Percentiles rank a stretch among this genome's conserved stretches.
These are phyloP conservation scores for Papiliotrema laurentii DNA, from an alignment of 1,284 basidiomycete species.

Conservation along the genomic window DNA sequence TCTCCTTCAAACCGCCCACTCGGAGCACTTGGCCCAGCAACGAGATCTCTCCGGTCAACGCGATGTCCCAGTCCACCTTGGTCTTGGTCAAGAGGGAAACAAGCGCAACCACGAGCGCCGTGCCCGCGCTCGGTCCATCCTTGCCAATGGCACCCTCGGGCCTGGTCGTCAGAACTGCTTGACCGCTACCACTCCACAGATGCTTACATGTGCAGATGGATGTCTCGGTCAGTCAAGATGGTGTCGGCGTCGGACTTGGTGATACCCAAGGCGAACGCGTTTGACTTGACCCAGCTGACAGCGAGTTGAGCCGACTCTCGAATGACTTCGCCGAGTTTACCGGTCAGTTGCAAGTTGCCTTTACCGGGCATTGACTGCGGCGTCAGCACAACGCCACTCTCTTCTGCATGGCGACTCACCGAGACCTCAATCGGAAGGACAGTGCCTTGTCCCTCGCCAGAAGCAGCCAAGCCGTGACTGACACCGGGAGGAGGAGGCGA, in stretches of 20 bases:
- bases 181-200: neutral
- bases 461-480: constrained; percentile 87
- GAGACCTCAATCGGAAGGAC: constrained; percentile 96
- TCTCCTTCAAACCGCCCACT: constrained; percentile 91
- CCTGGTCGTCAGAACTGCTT: constrained; percentile 14
- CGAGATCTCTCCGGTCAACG: constrained; percentile 94
- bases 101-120: constrained; percentile 84
- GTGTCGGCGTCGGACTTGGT: constrained; percentile 65
- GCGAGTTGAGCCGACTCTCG: constrained; percentile 93
- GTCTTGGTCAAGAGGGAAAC: constrained; percentile 85
- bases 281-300: constrained; percentile 85
- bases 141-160: constrained; percentile 96
- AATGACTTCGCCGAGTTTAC: constrained; percentile 97
- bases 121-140: constrained; percentile 94
- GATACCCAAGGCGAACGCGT: constrained; percentile 84
- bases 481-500: constrained; percentile 82
- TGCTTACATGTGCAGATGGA: constrained; percentile 79
- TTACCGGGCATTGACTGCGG: constrained; percentile 84
- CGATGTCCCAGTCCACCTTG: constrained; percentile 76
- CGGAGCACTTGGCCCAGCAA: constrained; percentile 87
- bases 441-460: constrained; percentile 92
- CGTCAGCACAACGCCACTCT: too few species aligned
- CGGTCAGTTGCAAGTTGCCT: constrained; percentile 82
- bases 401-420: constrained; percentile 52
- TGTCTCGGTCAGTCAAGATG: constrained; percentile 75